Conservation (phyloP, 2,329 filamentous ascomycete genomes). For the Ascocoryne sarcoides region DNA sequence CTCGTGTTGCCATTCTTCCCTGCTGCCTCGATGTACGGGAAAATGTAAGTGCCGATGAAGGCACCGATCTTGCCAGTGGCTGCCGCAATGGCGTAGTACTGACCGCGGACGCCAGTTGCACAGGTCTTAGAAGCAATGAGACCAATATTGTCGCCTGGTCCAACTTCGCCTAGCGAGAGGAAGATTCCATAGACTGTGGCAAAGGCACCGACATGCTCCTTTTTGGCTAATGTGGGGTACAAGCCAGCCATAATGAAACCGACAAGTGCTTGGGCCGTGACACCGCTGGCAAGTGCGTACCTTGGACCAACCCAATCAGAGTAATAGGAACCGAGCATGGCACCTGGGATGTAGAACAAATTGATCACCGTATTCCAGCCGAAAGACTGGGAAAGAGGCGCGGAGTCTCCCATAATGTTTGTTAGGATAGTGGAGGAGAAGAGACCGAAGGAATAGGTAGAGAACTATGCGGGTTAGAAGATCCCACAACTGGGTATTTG, state of each 20-base stretch:
- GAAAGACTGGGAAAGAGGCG: constrained; percentile 66
- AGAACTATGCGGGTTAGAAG: constrained; percentile 46
- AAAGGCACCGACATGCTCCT: constrained; percentile 62
- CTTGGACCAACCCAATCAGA: constrained; percentile 74
- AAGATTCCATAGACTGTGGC: constrained; percentile 76
- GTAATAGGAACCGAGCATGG: constrained; percentile 65
- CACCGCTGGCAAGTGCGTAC: constrained; percentile 62
- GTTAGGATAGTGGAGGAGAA: constrained; percentile 70
- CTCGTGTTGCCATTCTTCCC: constrained; percentile 46
- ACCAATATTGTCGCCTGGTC: constrained; percentile 87
- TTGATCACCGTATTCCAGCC: constrained; percentile 88
- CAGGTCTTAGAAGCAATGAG: constrained; percentile 79
- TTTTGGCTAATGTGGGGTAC: constrained; percentile 60
- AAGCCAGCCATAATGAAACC: constrained; percentile 85
- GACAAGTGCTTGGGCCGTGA: constrained; percentile 63
- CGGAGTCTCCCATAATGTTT: constrained; percentile 49
- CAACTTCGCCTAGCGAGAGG: constrained; percentile 67
- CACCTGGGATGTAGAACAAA: constrained; percentile 80
- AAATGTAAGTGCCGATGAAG: constrained; percentile 78
- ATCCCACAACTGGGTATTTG: too few relatives aligned
- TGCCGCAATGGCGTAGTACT: constrained; percentile 65
- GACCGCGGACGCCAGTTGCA: constrained; percentile 78
- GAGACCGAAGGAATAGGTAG: constrained; percentile 74
- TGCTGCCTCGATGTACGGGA: constrained; percentile 59
- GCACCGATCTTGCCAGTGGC: constrained; percentile 70